Conservation (phyloP, 345 rosid species). For the Hibiscus tridactylites region DNA sequence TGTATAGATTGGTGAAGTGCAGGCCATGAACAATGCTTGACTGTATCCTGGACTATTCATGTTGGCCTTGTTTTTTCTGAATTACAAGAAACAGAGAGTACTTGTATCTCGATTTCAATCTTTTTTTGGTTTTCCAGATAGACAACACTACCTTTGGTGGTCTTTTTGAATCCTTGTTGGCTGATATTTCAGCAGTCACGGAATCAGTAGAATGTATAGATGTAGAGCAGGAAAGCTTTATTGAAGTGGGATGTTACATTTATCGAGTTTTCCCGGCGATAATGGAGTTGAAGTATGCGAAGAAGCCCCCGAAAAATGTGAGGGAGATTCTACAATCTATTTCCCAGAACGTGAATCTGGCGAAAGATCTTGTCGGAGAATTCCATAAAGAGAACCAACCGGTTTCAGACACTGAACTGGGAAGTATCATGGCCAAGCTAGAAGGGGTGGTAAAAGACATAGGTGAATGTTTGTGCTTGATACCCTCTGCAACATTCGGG, state of each 20-base stretch:
- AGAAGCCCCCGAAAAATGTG: slow-evolving; percentile 28
- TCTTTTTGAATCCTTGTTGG: slow-evolving; percentile 33
- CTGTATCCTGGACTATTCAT: neutral
- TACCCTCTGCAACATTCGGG: slow-evolving; percentile 48
- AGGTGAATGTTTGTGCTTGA: slow-evolving; percentile 53
- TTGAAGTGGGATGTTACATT: slow-evolving; percentile 50
- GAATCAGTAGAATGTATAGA: slow-evolving; percentile 30
- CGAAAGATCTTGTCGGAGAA: slow-evolving; percentile 36
- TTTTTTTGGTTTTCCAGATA: slow-evolving; percentile 25
- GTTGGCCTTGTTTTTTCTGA: neutral
- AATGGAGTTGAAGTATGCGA: slow-evolving; percentile 58
- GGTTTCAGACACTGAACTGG: slow-evolving; percentile 33
- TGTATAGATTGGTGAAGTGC: neutral
- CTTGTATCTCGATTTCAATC: neutral
- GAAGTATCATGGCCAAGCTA: slow-evolving; percentile 33
- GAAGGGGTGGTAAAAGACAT: slow-evolving; percentile 36
- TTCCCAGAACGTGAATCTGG: slow-evolving; percentile 32
- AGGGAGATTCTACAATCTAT: slow-evolving; percentile 44
- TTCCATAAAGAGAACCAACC: slow-evolving; percentile 17
- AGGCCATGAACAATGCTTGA: neutral
- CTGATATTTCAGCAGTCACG: slow-evolving; percentile 45
- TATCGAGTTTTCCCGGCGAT: slow-evolving; percentile 52
- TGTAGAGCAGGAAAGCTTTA: slow-evolving; percentile 35
- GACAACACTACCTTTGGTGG: slow-evolving; percentile 23
- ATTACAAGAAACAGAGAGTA: neutral